Evolutionary conservation across 2,329 filamentous ascomycete genomes (phyloP).

Genomic region (Didymella pinodella): DNA sequence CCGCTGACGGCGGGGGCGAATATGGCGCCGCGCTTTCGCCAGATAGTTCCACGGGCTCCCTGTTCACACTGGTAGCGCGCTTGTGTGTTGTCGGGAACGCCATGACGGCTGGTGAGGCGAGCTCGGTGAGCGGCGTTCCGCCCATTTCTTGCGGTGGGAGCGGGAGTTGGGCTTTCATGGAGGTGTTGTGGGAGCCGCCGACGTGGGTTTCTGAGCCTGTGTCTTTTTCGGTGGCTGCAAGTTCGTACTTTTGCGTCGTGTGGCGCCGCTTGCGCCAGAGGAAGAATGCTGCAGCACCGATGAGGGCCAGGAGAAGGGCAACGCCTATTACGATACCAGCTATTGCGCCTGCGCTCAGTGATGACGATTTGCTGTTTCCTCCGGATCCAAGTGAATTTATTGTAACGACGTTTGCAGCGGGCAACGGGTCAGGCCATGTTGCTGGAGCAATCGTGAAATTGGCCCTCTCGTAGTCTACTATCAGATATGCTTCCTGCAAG

Average conservation of each 20-base stretch:
- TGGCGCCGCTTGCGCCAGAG: constrained; percentile 32
- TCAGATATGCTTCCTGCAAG: constrained; percentile 69
- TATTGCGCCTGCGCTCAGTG: constrained; percentile 41
- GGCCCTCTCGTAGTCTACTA: constrained; percentile 57
- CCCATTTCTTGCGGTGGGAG: constrained; percentile 32
- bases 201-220: constrained; percentile 21
- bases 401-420: constrained; percentile 39
- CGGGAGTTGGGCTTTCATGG: constrained; percentile 27
- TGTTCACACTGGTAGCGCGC: constrained; percentile 30
- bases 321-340: constrained; percentile 44
- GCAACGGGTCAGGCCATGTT: constrained; percentile 42
- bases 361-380: constrained; percentile 10
- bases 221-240: constrained; percentile 35
- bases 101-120: constrained; percentile 26
- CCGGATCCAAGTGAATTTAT: constrained; percentile 27
- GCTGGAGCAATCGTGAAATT: constrained; percentile 57
- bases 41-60: constrained; percentile 36
- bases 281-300: constrained; percentile 32
- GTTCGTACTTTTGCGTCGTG: constrained; percentile 28
- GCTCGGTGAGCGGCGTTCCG: constrained; percentile 37
- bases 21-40: constrained; percentile 20
- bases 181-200: constrained; percentile 6
- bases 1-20: constrained; percentile 21
- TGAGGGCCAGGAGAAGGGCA: constrained; percentile 27
- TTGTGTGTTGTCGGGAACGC: constrained; percentile 32